Evolutionary conservation across 2,329 filamentous ascomycete species (phyloP).

Genomic region (Teratosphaeria pseudoeucalypti): DNA sequence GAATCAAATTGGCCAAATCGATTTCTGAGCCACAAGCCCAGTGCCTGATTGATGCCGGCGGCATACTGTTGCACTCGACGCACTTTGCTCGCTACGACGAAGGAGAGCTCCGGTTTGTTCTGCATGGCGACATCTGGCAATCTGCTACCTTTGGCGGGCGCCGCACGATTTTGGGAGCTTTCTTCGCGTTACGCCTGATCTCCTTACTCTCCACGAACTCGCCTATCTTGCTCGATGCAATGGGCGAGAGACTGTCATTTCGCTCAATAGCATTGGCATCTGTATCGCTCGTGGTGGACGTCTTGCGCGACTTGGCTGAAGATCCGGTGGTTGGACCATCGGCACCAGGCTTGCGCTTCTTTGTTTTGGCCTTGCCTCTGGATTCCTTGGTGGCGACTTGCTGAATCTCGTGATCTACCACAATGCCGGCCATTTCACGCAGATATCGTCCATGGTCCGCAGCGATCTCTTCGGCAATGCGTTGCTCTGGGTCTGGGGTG

Average conservation of each 20-base stretch:
- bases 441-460: neutral
- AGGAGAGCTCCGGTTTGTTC: neutral
- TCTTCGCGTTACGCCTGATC: neutral
- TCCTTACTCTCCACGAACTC: neutral
- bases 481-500: neutral
- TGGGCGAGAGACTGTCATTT: neutral
- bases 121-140: neutral
- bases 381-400: neutral
- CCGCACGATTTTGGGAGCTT: neutral
- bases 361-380: neutral
- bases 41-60: neutral
- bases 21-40: neutral
- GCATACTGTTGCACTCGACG: neutral
- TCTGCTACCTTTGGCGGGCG: neutral
- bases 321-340: neutral
- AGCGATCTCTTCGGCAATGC: neutral
- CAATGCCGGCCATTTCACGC: neutral
- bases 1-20: neutral
- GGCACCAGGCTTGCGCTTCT: neutral
- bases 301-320: neutral
- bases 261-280: neutral
- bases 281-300: neutral
- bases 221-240: neutral
- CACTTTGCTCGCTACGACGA: neutral
- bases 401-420: neutral